phyloP scores from a whole-genome alignment of 1,284 basidiomycete genomes.

The Cryptococcus wingfieldii region DNA sequence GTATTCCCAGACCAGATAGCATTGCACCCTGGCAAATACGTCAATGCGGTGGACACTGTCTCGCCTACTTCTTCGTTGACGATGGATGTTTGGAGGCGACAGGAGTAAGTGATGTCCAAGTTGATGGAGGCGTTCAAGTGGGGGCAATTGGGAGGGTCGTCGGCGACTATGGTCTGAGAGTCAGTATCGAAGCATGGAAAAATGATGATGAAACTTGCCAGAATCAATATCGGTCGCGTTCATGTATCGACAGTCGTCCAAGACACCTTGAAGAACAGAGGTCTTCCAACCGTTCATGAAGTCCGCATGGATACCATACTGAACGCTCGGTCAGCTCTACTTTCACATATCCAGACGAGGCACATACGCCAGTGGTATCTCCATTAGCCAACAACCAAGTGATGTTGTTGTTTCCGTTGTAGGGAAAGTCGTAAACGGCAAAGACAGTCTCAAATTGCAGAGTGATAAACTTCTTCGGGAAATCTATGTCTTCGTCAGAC shows the following conservation, averaged over 20 bases:
- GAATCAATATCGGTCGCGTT: slow-evolving; percentile 12
- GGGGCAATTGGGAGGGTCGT: slow-evolving; percentile 21
- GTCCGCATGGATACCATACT: slow-evolving; percentile 23
- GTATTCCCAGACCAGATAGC: slow-evolving; percentile 19
- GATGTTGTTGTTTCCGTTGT: slow-evolving; percentile 15
- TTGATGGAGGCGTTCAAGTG: slow-evolving; percentile 14
- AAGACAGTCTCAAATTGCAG: slow-evolving; percentile 26
- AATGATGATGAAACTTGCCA: not conserved
- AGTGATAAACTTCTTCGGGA: slow-evolving; percentile 24
- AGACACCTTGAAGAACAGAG: slow-evolving; percentile 12
- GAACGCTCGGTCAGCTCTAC: not conserved
- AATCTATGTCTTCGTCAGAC: not conserved
- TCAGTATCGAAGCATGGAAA: too few species aligned
- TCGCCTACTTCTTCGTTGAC: slow-evolving; percentile 21
- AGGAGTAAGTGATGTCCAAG: slow-evolving; percentile 12
- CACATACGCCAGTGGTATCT: slow-evolving; percentile 15
- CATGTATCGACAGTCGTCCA: slow-evolving; percentile 26
- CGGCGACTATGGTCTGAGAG: not conserved
- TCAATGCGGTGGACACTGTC: not conserved
- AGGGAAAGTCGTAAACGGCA: slow-evolving; percentile 14
- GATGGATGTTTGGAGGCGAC: slow-evolving; percentile 19
- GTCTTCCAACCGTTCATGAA: slow-evolving; percentile 29
- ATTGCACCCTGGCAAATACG: slow-evolving; percentile 22
- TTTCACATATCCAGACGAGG: not conserved
- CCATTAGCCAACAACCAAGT: slow-evolving; percentile 22